A percentile compares a stretch with the other conserved stretches of the same genome.
Conservation (phyloP, 139 green algal genomes). For the Coccomyxa sp. region DNA sequence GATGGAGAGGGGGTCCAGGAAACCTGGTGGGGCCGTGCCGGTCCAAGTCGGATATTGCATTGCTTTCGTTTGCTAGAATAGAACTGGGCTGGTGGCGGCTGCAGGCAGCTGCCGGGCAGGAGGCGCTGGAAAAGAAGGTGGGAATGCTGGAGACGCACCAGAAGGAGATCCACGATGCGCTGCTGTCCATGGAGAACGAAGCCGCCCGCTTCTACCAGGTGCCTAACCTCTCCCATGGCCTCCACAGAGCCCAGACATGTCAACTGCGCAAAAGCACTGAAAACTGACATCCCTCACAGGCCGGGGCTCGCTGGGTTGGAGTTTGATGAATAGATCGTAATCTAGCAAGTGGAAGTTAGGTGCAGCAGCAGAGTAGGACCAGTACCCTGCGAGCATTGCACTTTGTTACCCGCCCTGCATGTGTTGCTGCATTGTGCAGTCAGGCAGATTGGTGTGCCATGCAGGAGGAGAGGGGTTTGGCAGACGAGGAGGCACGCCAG, state of each 20-base stretch:
- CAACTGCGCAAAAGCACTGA: no score
- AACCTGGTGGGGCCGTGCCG: no score
- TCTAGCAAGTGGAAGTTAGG: background rate
- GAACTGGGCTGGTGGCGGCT: no score
- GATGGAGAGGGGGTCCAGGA: background rate
- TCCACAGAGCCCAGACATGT: background rate
- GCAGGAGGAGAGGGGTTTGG: constrained; percentile 35
- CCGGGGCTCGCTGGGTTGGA: no score
- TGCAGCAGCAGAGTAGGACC: background rate
- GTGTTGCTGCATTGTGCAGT: no score
- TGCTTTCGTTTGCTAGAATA: no score
- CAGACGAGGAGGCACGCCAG: constrained; percentile 43
- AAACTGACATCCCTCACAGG: no score
- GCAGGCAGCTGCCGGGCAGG: constrained; percentile 33
- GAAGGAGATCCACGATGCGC: constrained; percentile 65
- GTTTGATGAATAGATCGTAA: no score
- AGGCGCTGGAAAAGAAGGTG: constrained; percentile 76
- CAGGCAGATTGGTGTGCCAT: background rate
- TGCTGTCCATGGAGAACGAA: constrained; percentile 64
- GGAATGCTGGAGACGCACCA: constrained; percentile 85
- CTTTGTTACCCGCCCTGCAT: no score
- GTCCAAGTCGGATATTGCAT: no score
- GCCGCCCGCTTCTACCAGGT: constrained; percentile 61
- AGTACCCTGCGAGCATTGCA: no score
- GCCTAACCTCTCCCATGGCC: background rate